Percentiles rank a stretch among this genome's conserved stretches.
Evolutionary conservation across 2,329 filamentous ascomycete genomes (phyloP).

Genomic region (Penicillium fuscoglaucum): DNA sequence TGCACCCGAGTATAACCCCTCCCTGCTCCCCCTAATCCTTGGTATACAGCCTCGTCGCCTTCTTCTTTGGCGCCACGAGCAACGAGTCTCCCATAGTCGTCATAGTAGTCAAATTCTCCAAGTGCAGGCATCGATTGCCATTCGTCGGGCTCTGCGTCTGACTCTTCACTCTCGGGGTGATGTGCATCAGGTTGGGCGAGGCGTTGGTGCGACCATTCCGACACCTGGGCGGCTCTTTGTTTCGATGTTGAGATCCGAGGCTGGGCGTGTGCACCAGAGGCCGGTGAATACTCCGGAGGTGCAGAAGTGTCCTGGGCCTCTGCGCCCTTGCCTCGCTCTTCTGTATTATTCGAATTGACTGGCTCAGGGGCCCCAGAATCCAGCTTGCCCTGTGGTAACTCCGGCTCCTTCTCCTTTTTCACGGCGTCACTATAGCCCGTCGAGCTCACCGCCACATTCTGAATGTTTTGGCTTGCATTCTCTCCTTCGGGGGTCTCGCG

Average conservation of each 20-base stretch:
- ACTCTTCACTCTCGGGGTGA: conserved; percentile 46
- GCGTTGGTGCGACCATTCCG: conserved; percentile 91
- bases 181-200: conserved; percentile 54
- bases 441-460: conserved; percentile 8
- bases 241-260: conserved; percentile 23
- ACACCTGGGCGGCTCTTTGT: conserved; percentile 48
- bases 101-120: conserved; percentile 90
- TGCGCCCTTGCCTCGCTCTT: conserved; percentile 5
- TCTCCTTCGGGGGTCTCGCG: conserved; percentile 18
- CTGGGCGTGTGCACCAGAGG: conserved; percentile 5
- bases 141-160: conserved; percentile 61
- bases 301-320: conserved; percentile 8
- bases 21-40: conserved; percentile 79
- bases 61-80: conserved; percentile 73
- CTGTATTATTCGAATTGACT: neutral
- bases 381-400: neutral
- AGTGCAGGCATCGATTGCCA: conserved; percentile 97
- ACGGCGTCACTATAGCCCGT: neutral
- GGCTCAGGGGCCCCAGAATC: neutral
- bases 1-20: conserved; percentile 96
- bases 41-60: conserved; percentile 71
- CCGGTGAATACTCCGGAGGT: conserved; percentile 11
- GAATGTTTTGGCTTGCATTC: conserved; percentile 25
- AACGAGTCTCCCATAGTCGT: conserved; percentile 85
- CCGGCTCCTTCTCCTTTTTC: neutral